Base-by-base conservation (phyloP, 176 grass and related monocot species). In the Ensete ventricosum region DNA sequence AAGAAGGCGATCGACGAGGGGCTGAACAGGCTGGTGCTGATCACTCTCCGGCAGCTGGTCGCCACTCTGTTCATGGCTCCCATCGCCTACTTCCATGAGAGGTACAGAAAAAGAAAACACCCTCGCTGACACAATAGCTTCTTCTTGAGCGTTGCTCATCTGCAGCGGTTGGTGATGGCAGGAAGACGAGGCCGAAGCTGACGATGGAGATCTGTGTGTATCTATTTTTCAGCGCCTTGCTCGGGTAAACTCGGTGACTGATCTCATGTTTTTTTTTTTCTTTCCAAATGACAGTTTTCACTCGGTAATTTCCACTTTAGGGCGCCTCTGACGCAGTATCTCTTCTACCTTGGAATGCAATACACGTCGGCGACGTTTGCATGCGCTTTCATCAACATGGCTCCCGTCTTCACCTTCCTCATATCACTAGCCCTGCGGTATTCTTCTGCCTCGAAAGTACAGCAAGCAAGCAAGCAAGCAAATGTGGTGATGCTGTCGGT, bases 361-460 rank as follows among this genome's bases (percentile, higher is more conserved):
- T 89, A 94, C 86, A 99, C 95, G 1, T 89, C 95, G 11, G 90
- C 90, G 23, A 91, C 95, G 54, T 94, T 99, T 79, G 84, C 92
- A 34, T 91, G 90, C 10, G 95, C 95, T 75, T 99, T 99, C 82
- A 85, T 92, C 76, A 99, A 99, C 81, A 84, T 89, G 22, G 78
- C 91, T 0, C 95, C 95, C 0, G 90, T 89, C 0, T 73, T 93
- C 22, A 99, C 95, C 75, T 99, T 99, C 86, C 74, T 99, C 20
- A 85, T 94, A 11, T 88, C 95, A 52, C 74, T 82, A 11, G 51
- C 73, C 4, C 80, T 92, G 17, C 77, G 90, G 95, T 94, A 72
- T 9, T 1, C 4, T 76, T 54, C 20, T 10, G 10, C 8, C 53
- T 57, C 11, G 2, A 0, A 57, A 57, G 11, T 17, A 17, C 12